These are phyloP conservation scores for Ustilago nuda DNA, from an alignment of 1,284 basidiomycete genomes.

Conservation along the genomic window DNA sequence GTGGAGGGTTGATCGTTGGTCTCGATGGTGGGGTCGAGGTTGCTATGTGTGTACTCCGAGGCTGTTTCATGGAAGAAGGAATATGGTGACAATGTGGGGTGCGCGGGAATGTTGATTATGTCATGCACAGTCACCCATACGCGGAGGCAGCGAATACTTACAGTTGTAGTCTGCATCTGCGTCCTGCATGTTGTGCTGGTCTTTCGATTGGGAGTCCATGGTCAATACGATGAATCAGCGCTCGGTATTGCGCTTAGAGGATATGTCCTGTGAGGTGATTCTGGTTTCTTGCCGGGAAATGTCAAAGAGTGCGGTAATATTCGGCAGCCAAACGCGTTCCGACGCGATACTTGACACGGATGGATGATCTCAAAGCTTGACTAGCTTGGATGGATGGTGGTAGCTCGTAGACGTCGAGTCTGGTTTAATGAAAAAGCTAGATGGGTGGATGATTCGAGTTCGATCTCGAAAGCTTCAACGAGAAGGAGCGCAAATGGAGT, in stretches of 20 bases:
- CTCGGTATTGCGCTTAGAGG: neutral
- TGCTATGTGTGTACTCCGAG: slow-evolving; percentile 46
- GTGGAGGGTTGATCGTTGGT: neutral
- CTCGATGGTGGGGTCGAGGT: slow-evolving; percentile 26
- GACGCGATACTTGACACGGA: neutral
- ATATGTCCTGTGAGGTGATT: neutral
- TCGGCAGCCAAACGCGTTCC: slow-evolving; percentile 2
- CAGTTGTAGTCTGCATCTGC: slow-evolving; percentile 33
- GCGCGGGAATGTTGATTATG: slow-evolving; percentile 13
- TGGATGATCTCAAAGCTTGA: neutral
- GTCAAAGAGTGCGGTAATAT: slow-evolving; percentile 9
- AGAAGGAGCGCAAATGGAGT: neutral
- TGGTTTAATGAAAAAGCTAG: neutral
- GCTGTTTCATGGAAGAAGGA: slow-evolving; percentile 13
- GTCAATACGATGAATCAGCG: neutral
- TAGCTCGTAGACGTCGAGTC: neutral
- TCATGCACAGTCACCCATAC: slow-evolving; percentile 30
- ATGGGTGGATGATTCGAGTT: neutral
- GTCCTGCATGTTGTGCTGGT: slow-evolving; percentile 22
- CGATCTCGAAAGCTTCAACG: neutral
- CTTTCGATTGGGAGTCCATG: slow-evolving; percentile 22
- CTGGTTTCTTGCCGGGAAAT: neutral
- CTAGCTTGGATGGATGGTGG: neutral
- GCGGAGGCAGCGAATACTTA: slow-evolving; percentile 8
- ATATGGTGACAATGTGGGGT: slow-evolving; percentile 4